Evolutionary conservation across 2,329 filamentous ascomycete genomes (phyloP), one percentile per base, ranked within the genome.

Genomic region (Colletotrichum musicola): DNA sequence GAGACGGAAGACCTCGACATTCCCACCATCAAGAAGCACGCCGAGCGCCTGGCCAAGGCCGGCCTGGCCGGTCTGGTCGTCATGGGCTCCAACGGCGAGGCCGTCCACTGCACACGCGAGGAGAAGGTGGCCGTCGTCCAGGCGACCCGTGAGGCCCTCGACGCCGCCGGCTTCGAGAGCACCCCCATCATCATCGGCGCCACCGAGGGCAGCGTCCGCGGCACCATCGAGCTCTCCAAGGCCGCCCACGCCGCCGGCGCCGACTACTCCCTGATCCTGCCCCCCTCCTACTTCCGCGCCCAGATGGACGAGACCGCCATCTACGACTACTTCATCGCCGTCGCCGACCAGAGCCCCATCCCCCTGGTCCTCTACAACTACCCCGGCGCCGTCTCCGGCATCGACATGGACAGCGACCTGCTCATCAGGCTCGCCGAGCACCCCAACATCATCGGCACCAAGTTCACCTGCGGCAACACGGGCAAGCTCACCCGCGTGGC

Each of bases 361-460:
- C 93, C 93, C n/a, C 79, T 97, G 62, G 88, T 97, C 72, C 83
- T 97, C 55, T 97, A 97, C 88, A 97, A 97, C 84, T 97, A 96
- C 83, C 94, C 94, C 1, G 93, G 93, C 59, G 94, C 93, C 57
- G 94, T 96, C 6, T 88, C 93, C 6, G 94, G 94, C 58, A 92
- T 97, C 76, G 94, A 97, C 79, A 92, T 97, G 88, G 93, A 96
- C 84, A 95, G 92, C 67, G 94, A 97, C 78, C 86, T 95, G 68
- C 88, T 97, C 75, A 93, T 96, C 82, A 88, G 87, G 77, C 88
- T 97, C 44, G 92, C 91, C 51, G 82, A 90, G 77, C 93, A 97
- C 81, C 89, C 90, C 72, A 97, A 97, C 81, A 93, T 97, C 75
- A 83, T 94, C 71, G 94, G 94, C 71, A 95, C 93, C 63, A 97